phyloP scores from a whole-genome alignment of 179 eudicot species.

The Vitellaria paradoxa region DNA sequence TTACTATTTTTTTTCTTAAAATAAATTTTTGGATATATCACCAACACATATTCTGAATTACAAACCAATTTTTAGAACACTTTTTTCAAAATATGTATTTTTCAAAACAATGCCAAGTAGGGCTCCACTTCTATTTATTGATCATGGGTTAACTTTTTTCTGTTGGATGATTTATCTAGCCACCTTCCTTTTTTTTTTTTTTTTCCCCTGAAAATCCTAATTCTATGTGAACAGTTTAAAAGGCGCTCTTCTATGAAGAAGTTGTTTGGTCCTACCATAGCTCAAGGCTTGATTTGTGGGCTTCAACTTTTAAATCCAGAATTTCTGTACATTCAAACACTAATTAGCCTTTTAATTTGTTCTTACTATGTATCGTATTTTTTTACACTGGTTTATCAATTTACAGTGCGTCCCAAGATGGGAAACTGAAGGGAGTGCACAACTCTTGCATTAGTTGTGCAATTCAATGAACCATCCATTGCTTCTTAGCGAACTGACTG shows the following conservation, averaged over 20 bases:
- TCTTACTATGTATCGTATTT: neutral
- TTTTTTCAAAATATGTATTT: too few relatives aligned
- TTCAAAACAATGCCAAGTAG: too few relatives aligned
- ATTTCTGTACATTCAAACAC: neutral
- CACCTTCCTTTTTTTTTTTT: neutral
- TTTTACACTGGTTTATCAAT: neutral
- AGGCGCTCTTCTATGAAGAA: neutral
- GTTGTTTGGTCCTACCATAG: neutral
- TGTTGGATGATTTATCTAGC: neutral
- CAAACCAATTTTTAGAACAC: too few relatives aligned
- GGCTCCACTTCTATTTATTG: neutral
- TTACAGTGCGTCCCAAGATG: conserved; percentile 20
- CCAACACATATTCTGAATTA: too few relatives aligned
- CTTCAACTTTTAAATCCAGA: neutral
- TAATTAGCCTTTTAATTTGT: neutral
- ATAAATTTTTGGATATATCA: too few relatives aligned
- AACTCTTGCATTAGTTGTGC: conserved; percentile 28
- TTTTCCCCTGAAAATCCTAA: neutral
- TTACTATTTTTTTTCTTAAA: too few relatives aligned
- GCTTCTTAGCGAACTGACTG: neutral
- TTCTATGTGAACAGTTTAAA: neutral
- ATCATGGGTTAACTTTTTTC: neutral
- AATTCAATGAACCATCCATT: conserved; percentile 21
- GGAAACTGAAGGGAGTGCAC: conserved; percentile 24
- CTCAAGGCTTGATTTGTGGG: too few relatives aligned